Evolutionary conservation across 176 grass and related monocot genomes (phyloP).

Genomic region (Oropetium thomaeum): DNA sequence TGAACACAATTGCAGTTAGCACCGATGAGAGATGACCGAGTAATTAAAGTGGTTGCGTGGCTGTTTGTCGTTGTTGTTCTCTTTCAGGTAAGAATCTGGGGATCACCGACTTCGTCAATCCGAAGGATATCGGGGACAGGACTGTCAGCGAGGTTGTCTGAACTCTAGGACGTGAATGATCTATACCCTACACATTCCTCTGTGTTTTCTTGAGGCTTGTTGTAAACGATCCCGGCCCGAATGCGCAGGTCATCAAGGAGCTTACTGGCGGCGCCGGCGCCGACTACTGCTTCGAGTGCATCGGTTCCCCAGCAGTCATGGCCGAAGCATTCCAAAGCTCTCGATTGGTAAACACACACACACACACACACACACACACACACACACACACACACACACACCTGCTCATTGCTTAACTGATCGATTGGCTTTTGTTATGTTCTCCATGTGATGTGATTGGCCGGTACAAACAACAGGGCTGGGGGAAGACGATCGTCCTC

Average conservation of each 20-base stretch:
- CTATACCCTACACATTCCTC: too few species aligned
- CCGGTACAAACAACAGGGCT: conserved; percentile 52
- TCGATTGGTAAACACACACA: neutral
- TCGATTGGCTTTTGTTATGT: neutral
- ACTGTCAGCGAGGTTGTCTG: conserved; percentile 38
- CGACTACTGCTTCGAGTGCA: conserved; percentile 68
- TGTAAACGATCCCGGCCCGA: too few species aligned
- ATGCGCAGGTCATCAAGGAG: conserved; percentile 46
- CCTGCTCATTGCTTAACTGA: neutral
- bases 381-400: too few species aligned
- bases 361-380: too few species aligned
- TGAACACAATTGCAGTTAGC: neutral
- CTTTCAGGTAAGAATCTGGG: conserved; percentile 26
- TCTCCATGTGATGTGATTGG: neutral
- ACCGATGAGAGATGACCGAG: too few species aligned
- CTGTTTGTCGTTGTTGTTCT: neutral
- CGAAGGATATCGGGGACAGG: neutral
- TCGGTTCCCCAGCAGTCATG: conserved; percentile 34
- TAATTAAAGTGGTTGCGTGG: too few species aligned
- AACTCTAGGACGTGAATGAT: neutral
- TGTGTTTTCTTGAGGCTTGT: too few species aligned
- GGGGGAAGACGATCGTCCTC: conserved; percentile 62
- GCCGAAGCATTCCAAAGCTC: conserved; percentile 50
- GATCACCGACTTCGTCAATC: conserved; percentile 38
- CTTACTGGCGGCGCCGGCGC: conserved; percentile 46